Conservation (phyloP, 306 rosid species). For the Quercus agrifolia region DNA sequence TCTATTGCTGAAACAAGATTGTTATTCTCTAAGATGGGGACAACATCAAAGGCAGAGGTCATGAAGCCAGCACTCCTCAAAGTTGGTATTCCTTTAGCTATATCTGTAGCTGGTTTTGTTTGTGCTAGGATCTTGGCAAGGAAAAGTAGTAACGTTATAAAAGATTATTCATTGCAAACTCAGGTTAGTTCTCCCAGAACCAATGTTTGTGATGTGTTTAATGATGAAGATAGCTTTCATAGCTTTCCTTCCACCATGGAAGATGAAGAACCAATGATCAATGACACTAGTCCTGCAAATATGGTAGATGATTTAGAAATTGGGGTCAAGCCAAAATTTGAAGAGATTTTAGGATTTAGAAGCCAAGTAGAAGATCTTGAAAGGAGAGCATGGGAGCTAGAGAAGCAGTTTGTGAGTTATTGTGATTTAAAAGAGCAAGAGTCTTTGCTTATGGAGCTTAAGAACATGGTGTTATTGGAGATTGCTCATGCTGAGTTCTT, state of each 20-base stretch:
- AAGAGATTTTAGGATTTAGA: slow-evolving; percentile 41
- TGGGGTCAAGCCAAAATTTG: slow-evolving; percentile 14
- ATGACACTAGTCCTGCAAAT: slow-evolving; percentile 1
- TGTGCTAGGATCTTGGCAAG: slow-evolving; percentile 52
- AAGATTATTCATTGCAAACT: slow-evolving; percentile 16
- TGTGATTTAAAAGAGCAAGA: slow-evolving; percentile 62
- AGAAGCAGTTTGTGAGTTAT: slow-evolving; percentile 41
- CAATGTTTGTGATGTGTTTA: slow-evolving; percentile 18
- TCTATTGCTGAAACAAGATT: neutral
- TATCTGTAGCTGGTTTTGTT: slow-evolving; percentile 57
- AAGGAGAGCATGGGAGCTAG: slow-evolving; percentile 46
- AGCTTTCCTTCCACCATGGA: slow-evolving; percentile 13
- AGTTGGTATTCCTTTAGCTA: slow-evolving; percentile 67
- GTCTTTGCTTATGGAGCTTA: slow-evolving; percentile 37
- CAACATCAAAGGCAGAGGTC: slow-evolving; percentile 33
- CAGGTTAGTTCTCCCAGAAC: slow-evolving; percentile 7
- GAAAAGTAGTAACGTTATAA: slow-evolving; percentile 18
- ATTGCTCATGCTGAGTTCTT: slow-evolving; percentile 46
- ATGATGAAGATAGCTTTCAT: slow-evolving; percentile 28
- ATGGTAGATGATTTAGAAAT: slow-evolving; percentile 6
- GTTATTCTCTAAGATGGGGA: slow-evolving; percentile 34
- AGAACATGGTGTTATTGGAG: slow-evolving; percentile 42
- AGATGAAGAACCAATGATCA: slow-evolving; percentile 14
- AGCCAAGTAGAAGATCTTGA: slow-evolving; percentile 44
- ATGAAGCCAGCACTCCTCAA: slow-evolving; percentile 47